Conservation (phyloP, 73 alveolate species). For the Paramecium tetraurelia region DNA sequence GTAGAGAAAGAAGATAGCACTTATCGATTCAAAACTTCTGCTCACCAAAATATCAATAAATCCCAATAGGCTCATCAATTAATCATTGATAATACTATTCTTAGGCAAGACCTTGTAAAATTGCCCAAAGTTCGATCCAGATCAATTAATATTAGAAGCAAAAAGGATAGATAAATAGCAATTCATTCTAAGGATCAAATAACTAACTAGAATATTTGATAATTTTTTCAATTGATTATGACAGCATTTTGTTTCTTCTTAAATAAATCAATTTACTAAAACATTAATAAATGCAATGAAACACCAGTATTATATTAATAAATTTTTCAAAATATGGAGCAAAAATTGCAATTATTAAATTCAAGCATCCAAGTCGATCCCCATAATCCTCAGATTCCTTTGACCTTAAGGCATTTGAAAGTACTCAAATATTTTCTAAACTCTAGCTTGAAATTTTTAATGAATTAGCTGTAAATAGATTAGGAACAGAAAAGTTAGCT, state of each 20-base stretch:
- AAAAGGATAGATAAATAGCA: background rate
- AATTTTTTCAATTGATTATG: background rate
- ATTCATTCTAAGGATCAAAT: background rate
- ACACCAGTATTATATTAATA: conserved; percentile 14
- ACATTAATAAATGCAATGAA: background rate
- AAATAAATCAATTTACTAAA: background rate
- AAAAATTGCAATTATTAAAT: background rate
- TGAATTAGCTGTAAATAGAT: background rate
- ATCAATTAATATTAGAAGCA: background rate
- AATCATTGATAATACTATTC: background rate
- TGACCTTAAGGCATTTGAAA: background rate
- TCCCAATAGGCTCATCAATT: background rate
- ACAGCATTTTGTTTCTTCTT: too few species aligned
- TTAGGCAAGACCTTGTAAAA: background rate
- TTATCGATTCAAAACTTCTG: background rate
- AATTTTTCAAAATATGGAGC: background rate
- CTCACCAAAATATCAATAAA: background rate
- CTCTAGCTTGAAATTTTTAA: background rate
- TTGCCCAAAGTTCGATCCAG: background rate
- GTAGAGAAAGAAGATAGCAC: background rate
- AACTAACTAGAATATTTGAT: background rate
- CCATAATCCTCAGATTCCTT: background rate
- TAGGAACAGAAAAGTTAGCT: background rate
- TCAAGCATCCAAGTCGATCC: background rate
- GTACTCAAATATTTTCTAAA: background rate